Evolutionary conservation across 1,284 basidiomycete species (phyloP).

Genomic region (Cutaneotrichosporon daszewskae): DNA sequence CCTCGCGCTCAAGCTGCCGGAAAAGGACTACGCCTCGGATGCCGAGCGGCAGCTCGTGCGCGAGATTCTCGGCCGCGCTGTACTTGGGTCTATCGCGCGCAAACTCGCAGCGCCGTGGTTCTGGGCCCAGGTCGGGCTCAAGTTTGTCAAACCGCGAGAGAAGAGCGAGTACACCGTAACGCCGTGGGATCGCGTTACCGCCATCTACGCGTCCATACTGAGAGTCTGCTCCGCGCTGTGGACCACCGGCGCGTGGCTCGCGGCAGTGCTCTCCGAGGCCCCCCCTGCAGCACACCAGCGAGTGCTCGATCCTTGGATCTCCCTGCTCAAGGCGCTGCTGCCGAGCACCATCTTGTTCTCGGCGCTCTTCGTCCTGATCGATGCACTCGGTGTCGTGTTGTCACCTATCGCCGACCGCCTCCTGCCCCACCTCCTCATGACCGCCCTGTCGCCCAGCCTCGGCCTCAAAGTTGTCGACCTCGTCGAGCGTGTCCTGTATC

Average conservation of each 20-base stretch:
- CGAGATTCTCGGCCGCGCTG: conserved; percentile 47
- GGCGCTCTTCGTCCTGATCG: neutral
- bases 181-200: conserved; percentile 1
- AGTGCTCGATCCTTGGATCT: conserved; percentile 16
- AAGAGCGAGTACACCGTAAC: neutral
- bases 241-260: neutral
- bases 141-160: conserved; percentile 1
- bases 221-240: conserved; percentile 4
- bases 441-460: conserved; percentile 15
- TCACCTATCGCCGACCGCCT: conserved; percentile 31
- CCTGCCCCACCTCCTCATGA: conserved; percentile 25
- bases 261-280: conserved; percentile 3
- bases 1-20: conserved; percentile 38
- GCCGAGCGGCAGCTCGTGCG: conserved; percentile 44
- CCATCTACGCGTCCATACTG: neutral
- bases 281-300: conserved; percentile 10
- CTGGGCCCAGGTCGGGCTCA: conserved; percentile 27
- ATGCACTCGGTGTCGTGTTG: conserved; percentile 12
- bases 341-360: conserved; percentile 23
- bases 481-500: conserved; percentile 36
- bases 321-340: conserved; percentile 10
- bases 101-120: conserved; percentile 47
- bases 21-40: conserved; percentile 36
- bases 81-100: conserved; percentile 39
- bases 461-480: conserved; percentile 23